These are phyloP conservation scores for Clonostachys byssicola DNA, from an alignment of 2,329 filamentous ascomycete genomes.

Conservation along the genomic window DNA sequence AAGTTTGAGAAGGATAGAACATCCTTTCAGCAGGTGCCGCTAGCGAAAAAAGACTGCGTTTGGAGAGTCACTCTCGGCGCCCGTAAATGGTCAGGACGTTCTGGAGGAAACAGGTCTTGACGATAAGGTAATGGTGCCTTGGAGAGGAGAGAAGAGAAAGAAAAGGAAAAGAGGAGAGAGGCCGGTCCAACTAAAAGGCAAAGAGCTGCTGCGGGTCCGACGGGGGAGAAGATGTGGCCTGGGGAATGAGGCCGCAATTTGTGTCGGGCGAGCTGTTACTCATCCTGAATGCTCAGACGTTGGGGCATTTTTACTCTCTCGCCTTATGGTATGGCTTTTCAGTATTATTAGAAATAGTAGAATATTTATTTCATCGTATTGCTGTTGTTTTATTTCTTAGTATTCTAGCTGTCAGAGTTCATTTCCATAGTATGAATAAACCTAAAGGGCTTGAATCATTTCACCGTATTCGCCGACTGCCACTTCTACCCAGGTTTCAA, in stretches of 20 bases:
- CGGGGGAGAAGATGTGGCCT: constrained; percentile 4
- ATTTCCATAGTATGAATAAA: no score
- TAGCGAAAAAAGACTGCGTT: constrained; percentile 93
- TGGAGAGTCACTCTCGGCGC: constrained; percentile 72
- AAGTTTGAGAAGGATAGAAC: constrained; percentile 22
- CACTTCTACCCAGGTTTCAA: no score
- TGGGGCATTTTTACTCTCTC: background rate
- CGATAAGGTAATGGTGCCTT: constrained; percentile 93
- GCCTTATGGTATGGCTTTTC: background rate
- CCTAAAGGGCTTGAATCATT: no score
- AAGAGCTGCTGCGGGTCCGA: no score
- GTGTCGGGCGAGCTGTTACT: constrained; percentile 3
- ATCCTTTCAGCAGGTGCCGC: constrained; percentile 68
- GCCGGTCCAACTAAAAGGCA: background rate
- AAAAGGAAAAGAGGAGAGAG: constrained; percentile 20
- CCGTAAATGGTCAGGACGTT: constrained; percentile 85
- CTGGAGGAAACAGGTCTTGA: constrained; percentile 71
- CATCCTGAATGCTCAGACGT: background rate
- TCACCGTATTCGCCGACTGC: no score
- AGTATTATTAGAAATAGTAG: no score
- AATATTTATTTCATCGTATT: no score
- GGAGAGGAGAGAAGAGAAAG: constrained; percentile 27
- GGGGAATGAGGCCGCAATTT: constrained; percentile 17
- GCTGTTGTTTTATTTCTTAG: no score
- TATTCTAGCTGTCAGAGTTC: no score